A percentile compares a stretch with the other conserved stretches of the same genome.
Evolutionary conservation across 2,329 filamentous ascomycete species (phyloP).

Genomic region (Aspergillus viridinutans): DNA sequence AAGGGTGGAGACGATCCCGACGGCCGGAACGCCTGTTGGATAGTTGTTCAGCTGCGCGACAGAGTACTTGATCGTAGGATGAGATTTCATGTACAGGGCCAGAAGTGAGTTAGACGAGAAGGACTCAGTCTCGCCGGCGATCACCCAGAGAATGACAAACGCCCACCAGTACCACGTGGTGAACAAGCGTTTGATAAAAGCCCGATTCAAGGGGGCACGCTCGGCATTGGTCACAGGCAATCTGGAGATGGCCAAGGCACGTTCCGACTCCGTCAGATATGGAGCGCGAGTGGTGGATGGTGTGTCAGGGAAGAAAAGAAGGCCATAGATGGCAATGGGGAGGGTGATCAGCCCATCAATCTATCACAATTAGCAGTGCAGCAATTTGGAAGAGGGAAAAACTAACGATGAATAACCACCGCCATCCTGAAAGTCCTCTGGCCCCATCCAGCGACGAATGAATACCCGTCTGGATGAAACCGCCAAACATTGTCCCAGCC

Average conservation of each 20-base stretch:
- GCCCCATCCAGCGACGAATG: slow-evolving; percentile 25
- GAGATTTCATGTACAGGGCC: slow-evolving; percentile 48
- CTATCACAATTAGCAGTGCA: slow-evolving; percentile 6
- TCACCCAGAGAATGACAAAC: slow-evolving; percentile 46
- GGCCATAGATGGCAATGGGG: slow-evolving; percentile 42
- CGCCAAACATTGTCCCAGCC: slow-evolving; percentile 35
- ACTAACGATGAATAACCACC: slow-evolving; percentile 36
- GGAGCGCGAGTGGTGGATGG: slow-evolving; percentile 33
- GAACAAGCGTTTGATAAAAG: slow-evolving; percentile 30
- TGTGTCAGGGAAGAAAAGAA: slow-evolving; percentile 39
- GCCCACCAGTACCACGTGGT: slow-evolving; percentile 35
- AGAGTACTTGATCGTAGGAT: slow-evolving; percentile 43
- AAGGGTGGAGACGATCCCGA: slow-evolving; percentile 54
- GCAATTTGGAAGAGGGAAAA: not conserved
- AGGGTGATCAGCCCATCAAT: slow-evolving; percentile 41
- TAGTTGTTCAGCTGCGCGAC: slow-evolving; percentile 52
- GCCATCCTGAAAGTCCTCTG: slow-evolving; percentile 28
- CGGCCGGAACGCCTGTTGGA: slow-evolving; percentile 50
- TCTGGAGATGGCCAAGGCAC: slow-evolving; percentile 27
- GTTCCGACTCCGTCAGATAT: slow-evolving; percentile 30
- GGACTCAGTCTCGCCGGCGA: slow-evolving; percentile 67
- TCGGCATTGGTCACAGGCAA: slow-evolving; percentile 22
- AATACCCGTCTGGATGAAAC: slow-evolving; percentile 35
- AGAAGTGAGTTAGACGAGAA: slow-evolving; percentile 62
- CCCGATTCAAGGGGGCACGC: slow-evolving; percentile 16